phyloP scores from a whole-genome alignment of 179 eudicot species.

The Amaranthus tricolor region DNA sequence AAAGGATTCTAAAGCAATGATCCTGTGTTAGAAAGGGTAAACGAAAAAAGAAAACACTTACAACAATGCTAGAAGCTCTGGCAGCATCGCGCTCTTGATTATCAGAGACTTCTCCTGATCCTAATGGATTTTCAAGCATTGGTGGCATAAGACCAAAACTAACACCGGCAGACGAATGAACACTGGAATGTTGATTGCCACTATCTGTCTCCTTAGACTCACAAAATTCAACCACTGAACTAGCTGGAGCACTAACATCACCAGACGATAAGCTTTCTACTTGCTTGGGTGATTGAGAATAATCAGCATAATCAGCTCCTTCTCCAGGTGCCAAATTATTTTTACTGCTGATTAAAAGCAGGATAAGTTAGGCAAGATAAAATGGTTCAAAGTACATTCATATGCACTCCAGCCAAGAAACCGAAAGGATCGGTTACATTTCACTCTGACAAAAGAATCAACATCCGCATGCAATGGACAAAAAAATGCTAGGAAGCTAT shows the following conservation, averaged over 20 bases:
- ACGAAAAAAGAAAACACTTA: conserved; percentile 39
- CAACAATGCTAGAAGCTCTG: conserved; percentile 60
- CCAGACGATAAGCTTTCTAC: conserved; percentile 40
- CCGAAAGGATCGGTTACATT: not conserved
- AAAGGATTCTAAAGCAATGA: not conserved
- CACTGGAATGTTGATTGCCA: conserved; percentile 42
- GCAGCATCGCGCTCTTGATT: conserved; percentile 58
- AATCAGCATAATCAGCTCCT: conserved; percentile 49
- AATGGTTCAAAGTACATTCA: not conserved
- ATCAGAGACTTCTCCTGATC: conserved; percentile 59
- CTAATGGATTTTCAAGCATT: conserved; percentile 46
- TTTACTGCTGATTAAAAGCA: conserved; percentile 41
- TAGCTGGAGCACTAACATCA: conserved; percentile 42
- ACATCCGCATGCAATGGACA: not conserved
- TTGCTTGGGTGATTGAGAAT: conserved; percentile 40
- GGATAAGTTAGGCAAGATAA: conserved; percentile 14
- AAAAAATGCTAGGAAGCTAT: not conserved
- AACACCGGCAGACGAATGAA: conserved; percentile 42
- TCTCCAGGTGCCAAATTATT: conserved; percentile 37
- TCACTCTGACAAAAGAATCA: not conserved
- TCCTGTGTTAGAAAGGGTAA: not conserved
- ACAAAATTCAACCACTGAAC: conserved; percentile 34
- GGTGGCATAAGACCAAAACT: conserved; percentile 65
- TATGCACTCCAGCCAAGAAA: too few relatives aligned
- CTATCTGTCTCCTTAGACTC: conserved; percentile 50